These are phyloP conservation scores for Patellifolia procumbens DNA, from an alignment of 179 eudicot genomes.

Conservation along the genomic window DNA sequence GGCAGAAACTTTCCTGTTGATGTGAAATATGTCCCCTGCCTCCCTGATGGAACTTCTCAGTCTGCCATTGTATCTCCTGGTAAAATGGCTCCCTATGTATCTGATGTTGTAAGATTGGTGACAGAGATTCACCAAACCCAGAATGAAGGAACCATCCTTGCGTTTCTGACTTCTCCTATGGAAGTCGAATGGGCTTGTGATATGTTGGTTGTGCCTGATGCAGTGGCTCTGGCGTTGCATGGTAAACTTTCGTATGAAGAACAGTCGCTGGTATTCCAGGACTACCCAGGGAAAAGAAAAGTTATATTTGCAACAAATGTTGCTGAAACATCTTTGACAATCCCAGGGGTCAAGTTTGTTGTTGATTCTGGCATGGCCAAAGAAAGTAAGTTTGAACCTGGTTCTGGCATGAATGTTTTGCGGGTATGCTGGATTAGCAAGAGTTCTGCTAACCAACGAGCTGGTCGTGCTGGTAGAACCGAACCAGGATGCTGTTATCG, in stretches of 20 bases:
- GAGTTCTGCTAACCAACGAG: constrained; percentile 94
- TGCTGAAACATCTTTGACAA: constrained; percentile 96
- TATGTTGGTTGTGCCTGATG: constrained; percentile 43
- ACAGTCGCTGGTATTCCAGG: constrained; percentile 61
- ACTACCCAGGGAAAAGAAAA: constrained; percentile 70
- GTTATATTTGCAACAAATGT: constrained; percentile 88
- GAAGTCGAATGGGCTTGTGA: constrained; percentile 99
- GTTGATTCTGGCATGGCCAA: constrained; percentile 92
- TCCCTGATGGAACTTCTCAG: constrained; percentile 37
- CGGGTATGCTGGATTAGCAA: constrained; percentile 76
- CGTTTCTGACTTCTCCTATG: constrained; percentile 81
- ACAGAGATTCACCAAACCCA: constrained; percentile 67
- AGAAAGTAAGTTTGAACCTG: constrained; percentile 82
- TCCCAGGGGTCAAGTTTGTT: constrained; percentile 89
- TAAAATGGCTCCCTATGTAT: constrained; percentile 54
- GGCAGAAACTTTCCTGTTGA: constrained; percentile 92
- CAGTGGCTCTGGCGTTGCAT: constrained; percentile 70
- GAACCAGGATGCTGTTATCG: constrained; percentile 88
- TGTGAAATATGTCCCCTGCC: constrained; percentile 60
- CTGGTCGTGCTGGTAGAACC: constrained; percentile 99
- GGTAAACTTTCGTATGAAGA: constrained; percentile 83
- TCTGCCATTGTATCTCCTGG: constrained; percentile 24
- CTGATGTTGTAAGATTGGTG: constrained; percentile 57
- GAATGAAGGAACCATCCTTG: constrained; percentile 78
- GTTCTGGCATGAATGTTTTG: constrained; percentile 83